phyloP scores from a whole-genome alignment of 257 asterid genomes.

The Fraxinus anomala region DNA sequence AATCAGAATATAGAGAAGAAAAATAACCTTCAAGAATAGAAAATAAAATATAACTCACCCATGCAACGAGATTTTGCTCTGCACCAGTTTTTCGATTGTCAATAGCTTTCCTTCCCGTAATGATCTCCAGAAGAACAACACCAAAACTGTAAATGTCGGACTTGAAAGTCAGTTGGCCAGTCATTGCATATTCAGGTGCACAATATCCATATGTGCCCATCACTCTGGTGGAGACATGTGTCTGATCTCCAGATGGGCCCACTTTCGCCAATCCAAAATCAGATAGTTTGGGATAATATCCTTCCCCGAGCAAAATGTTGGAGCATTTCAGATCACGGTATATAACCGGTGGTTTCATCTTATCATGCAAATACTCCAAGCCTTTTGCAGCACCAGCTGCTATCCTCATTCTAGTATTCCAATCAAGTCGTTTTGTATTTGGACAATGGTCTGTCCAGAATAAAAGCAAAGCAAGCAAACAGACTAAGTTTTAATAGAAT shows the following conservation, averaged over 20 bases:
- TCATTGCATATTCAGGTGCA: conserved; percentile 54
- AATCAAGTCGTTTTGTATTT: conserved; percentile 31
- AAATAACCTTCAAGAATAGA: neutral
- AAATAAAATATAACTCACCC: conserved; percentile 34
- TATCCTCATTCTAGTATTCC: conserved; percentile 49
- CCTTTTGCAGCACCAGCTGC: conserved; percentile 57
- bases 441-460: conserved; percentile 24
- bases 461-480: neutral
- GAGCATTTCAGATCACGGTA: conserved; percentile 58
- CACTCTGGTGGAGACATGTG: conserved; percentile 53
- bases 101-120: conserved; percentile 43
- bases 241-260: conserved; percentile 44
- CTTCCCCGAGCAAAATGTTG: conserved; percentile 49
- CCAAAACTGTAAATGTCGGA: conserved; percentile 55
- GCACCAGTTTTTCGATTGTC: conserved; percentile 30
- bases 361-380: conserved; percentile 45
- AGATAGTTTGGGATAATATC: conserved; percentile 41
- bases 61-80: conserved; percentile 40
- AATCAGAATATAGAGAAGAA: neutral
- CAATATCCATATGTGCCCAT: conserved; percentile 58
- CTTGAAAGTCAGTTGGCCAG: conserved; percentile 54
- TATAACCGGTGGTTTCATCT: conserved; percentile 50
- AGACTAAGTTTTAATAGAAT: neutral
- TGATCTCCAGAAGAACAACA: conserved; percentile 48
- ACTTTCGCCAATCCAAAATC: conserved; percentile 56